A percentile compares a stretch with the other conserved stretches of the same genome.
phyloP scores from a whole-genome alignment of 176 grass and related monocot genomes.

The Oryza nivara region DNA sequence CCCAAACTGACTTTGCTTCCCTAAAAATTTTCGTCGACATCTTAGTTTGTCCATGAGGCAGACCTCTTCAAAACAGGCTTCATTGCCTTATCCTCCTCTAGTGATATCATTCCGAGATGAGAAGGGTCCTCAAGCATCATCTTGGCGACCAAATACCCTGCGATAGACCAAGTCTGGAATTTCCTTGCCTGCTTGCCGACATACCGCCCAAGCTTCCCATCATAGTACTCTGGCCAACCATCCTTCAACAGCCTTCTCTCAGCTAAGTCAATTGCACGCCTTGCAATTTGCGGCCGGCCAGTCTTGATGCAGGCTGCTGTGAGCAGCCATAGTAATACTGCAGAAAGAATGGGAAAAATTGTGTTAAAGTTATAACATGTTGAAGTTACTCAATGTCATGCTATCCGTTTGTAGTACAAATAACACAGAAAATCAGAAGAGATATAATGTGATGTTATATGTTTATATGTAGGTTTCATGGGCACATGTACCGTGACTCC shows the following conservation, averaged over 20 bases:
- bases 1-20: constrained; percentile 38
- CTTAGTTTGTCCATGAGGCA: constrained; percentile 74
- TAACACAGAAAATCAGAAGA: constrained; percentile 17
- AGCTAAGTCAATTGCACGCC: constrained; percentile 71
- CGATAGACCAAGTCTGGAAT: constrained; percentile 91
- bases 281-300: constrained; percentile 76
- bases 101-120: constrained; percentile 71
- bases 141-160: constrained; percentile 94
- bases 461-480: background rate
- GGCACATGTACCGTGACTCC: background rate
- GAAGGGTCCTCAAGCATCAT: constrained; percentile 88
- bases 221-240: constrained; percentile 97
- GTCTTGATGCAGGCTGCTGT: constrained; percentile 91
- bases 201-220: constrained; percentile 83
- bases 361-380: background rate
- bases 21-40: constrained; percentile 40
- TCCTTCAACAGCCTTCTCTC: constrained; percentile 79
- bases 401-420: background rate
- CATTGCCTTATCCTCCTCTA: constrained; percentile 67
- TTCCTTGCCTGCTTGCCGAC: constrained; percentile 89
- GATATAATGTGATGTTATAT: background rate
- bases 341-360: constrained; percentile 21
- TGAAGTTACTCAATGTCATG: background rate
- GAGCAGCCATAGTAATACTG: constrained; percentile 91
- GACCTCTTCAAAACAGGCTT: constrained; percentile 77